phyloP scores from a whole-genome alignment of 1,139 yeast species.

The Debaryomyces coudertii region DNA sequence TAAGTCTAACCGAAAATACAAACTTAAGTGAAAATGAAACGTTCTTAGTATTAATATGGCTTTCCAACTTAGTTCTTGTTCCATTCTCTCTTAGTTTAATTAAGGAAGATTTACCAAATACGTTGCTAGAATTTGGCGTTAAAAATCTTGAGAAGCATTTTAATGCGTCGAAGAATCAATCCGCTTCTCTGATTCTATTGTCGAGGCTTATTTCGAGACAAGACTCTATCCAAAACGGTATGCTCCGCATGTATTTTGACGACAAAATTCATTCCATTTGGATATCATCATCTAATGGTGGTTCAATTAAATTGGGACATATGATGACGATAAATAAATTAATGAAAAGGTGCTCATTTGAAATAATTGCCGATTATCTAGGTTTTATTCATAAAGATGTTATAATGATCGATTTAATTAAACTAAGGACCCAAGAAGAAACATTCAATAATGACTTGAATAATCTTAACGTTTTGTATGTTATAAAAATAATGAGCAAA shows the following conservation, averaged over 20 bases:
- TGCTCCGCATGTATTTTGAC: constrained; percentile 26
- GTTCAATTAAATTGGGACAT: constrained; percentile 34
- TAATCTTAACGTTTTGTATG: constrained; percentile 30
- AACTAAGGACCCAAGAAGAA: constrained; percentile 13
- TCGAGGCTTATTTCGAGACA: constrained; percentile 41
- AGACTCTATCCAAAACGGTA: constrained; percentile 23
- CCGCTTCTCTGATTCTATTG: constrained; percentile 39
- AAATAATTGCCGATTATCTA: constrained; percentile 16
- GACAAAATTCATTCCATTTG: constrained; percentile 18
- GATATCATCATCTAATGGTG: constrained; percentile 19
- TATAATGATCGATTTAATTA: constrained; percentile 18
- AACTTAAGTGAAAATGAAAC: constrained; percentile 53
- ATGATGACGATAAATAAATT: constrained; percentile 42
- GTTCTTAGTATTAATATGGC: constrained; percentile 71
- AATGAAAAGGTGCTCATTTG: constrained; percentile 28
- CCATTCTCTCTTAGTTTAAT: constrained; percentile 66
- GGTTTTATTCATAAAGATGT: constrained; percentile 20
- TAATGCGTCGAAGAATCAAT: constrained; percentile 34
- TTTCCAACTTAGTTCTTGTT: constrained; percentile 64
- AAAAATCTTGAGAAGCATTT: constrained; percentile 26
- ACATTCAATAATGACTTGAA: constrained; percentile 17
- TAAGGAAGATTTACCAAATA: constrained; percentile 31
- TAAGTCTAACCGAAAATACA: constrained; percentile 22
- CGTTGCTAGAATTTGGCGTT: constrained; percentile 38
- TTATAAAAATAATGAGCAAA: constrained; percentile 40